Conservation (phyloP, 2,329 filamentous ascomycete genomes). For the Claviceps spartinae region DNA sequence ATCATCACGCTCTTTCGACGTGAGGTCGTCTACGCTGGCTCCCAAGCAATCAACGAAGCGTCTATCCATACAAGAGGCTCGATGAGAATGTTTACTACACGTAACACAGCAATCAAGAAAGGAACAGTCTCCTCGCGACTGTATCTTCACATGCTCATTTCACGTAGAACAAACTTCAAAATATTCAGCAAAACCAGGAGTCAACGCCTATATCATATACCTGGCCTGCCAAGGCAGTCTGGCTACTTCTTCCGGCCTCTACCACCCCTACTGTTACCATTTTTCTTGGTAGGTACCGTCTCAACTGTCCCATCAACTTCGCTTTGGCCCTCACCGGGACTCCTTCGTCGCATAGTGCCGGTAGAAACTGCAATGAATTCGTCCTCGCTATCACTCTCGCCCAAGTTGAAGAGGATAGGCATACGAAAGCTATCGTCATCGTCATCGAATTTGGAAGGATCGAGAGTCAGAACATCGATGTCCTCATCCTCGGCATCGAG, state of each 20-base stretch:
- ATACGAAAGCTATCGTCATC: slow-evolving; percentile 63
- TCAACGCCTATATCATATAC: background rate
- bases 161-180: background rate
- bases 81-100: background rate
- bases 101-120: background rate
- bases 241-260: slow-evolving; percentile 28
- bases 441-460: slow-evolving; percentile 48
- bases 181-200: background rate
- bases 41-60: background rate
- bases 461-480: slow-evolving; percentile 74
- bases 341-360: slow-evolving; percentile 79
- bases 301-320: slow-evolving; percentile 41
- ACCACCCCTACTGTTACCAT: slow-evolving; percentile 19
- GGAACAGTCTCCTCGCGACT: background rate
- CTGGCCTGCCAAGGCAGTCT: background rate
- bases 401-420: slow-evolving; percentile 85
- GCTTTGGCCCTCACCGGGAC: slow-evolving; percentile 59
- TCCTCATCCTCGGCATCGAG: slow-evolving; percentile 88
- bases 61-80: background rate
- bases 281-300: slow-evolving; percentile 25
- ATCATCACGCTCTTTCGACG: background rate
- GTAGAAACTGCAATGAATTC: slow-evolving; percentile 57
- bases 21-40: background rate
- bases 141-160: background rate
- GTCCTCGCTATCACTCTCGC: slow-evolving; percentile 90